Base-by-base conservation (phyloP, 164 flowering plant genomes). In the Nelumbo lutea region DNA sequence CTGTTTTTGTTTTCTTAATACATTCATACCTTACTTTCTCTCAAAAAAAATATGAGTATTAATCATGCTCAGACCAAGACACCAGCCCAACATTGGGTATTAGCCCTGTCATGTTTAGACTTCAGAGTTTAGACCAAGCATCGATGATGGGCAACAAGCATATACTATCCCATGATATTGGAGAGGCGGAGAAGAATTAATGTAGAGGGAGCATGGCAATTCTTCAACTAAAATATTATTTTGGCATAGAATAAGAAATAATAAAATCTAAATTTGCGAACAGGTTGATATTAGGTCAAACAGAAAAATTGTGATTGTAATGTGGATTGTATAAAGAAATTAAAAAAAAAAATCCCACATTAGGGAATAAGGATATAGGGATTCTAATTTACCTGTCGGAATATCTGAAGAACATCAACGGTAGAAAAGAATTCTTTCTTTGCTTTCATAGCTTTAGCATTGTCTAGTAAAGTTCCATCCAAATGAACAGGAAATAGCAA, bases 401-500 rank as follows among this genome's bases (percentile, higher is more conserved):
- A 91, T 76, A 95, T 90, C 73, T 89, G 90, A 77, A 95, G 96
- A 83, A 91, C 96, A 76, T 84, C 86, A 47, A 81, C 72, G 41
- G 96, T 90, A 14, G 97, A 86, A 78, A 82, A 90, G 79, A 79
- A 87, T 70, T 95, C 97, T 70, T 92, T 89, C 72, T 86, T 91
- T 39, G 75, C 81, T 77, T 85, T 88, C 98, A 87, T 90, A 45
- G 83, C 70, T 52, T 78, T 85, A 67, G 92, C 73, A 79, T 85
- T 85, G 83, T 95, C 97, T 60, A 88, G 74, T 66, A 95, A 80
- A 14, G 98, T 95, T 72, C 97, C 98, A 84, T 92, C 97, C 83
- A 92, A 76, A 82, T 95, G 97, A 69, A 91, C 96, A 14, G 98
- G 98, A 81, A 95, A 95, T 63, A 95, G 72, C 81, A 95, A 77